Base-by-base conservation (phyloP, 768 basidiomycete genomes). In the Tylopilus subfusipes region DNA sequence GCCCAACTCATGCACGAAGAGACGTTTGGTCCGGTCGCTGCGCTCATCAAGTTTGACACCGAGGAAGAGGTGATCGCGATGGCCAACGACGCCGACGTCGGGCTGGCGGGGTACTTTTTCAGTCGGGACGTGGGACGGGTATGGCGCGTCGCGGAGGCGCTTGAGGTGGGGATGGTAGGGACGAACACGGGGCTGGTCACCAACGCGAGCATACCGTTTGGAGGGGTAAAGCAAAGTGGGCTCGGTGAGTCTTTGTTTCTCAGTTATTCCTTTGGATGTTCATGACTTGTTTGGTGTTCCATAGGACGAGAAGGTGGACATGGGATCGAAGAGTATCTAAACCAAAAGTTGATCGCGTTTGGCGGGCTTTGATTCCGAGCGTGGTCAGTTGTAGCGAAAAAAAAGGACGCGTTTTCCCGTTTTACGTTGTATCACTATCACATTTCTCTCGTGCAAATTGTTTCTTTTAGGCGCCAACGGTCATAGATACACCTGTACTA, bases 51-150 rank as follows among this genome's bases (percentile, higher is more conserved):
- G 66, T 99, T 99, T 66, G 84, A 90, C 70, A 93, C 93, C 0
- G 97, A 99, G 73, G 93, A 94, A 42, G 89, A 98, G 69, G 94
- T 93, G 1, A 77, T 98, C 52, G 77, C 78, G 60, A 72, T 93
- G 48, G 96, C 96, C 30, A 98, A 99, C 71, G 75, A 82, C 61
- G 79, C 85, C 1, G 82, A 90, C 19, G 82, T 89, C 25, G 97
- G 97, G 0, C 77, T 99, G 22, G 93, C 96, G 19, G 95, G 94
- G 5, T 97, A 98, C 73, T 95, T 98, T 78, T 99, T 85, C 78
- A 82, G 84, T 33, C 72, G 83, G 36, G 96, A 98, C 67, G 78
- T 97, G 6, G 90, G 92, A 4, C 75, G 95, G 36, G 86, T 91
- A 40, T 98, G 92, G 90, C 82, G 96, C 39, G 94, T 99, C 18